These are phyloP conservation scores for Phlyctochytrium arcticum DNA, from an alignment of 192 early-diverging fungal species.

Conservation along the genomic window DNA sequence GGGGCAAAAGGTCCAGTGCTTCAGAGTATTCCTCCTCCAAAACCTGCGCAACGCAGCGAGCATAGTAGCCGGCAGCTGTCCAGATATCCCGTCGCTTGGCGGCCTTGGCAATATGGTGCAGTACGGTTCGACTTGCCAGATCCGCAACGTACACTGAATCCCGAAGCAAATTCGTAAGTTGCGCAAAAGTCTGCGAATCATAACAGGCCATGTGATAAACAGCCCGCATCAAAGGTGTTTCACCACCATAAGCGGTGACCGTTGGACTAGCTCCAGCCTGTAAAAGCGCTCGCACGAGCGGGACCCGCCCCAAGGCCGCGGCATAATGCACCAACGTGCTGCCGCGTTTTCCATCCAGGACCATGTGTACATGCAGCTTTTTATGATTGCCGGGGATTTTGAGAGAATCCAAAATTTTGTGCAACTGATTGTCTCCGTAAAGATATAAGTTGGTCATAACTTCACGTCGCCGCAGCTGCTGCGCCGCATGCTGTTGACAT, in stretches of 20 bases:
- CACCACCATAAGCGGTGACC: constrained; percentile 44
- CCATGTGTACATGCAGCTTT: constrained; percentile 19
- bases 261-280: constrained; percentile 2
- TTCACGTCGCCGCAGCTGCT: constrained; percentile 12
- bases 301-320: constrained; percentile 2
- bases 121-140: constrained; percentile 72
- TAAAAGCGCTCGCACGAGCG: constrained; percentile 6
- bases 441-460: constrained; percentile 13
- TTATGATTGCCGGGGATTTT: neutral
- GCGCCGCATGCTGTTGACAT: too few species aligned
- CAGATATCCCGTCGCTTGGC: constrained; percentile 43
- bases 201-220: constrained; percentile 78
- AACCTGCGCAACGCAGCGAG: neutral
- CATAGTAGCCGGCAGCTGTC: constrained; percentile 15
- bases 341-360: constrained; percentile 5
- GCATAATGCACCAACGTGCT: constrained; percentile 17
- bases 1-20: constrained; percentile 2
- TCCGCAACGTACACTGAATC: constrained; percentile 75
- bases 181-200: constrained; percentile 70
- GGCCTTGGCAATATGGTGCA: constrained; percentile 85
- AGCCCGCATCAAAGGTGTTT: constrained; percentile 83
- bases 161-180: constrained; percentile 64
- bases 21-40: constrained; percentile 7
- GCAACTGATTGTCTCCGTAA: neutral
- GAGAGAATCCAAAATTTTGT: constrained; percentile 6